Evolutionary conservation across 352 stramenopile genomes (phyloP).

Genomic region (Thraustochytrium sp.): DNA sequence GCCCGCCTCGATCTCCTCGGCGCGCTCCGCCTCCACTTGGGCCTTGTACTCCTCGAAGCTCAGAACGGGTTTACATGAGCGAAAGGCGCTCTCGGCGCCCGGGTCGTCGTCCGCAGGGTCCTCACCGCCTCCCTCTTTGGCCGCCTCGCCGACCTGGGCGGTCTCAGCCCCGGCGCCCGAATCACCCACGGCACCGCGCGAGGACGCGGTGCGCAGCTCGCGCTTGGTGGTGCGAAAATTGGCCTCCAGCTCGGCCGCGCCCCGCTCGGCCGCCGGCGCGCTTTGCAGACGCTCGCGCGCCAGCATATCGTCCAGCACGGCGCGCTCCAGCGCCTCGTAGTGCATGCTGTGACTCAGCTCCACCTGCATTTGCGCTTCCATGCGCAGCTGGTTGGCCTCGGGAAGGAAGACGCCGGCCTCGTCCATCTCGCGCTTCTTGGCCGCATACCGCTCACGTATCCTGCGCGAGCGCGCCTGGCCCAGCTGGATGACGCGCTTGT

Average conservation of each 20-base stretch:
- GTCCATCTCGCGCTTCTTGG: background rate
- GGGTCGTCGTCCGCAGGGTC: background rate
- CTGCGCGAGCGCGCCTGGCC: background rate
- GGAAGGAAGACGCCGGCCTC: background rate
- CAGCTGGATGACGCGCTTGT: background rate
- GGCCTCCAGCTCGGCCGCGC: background rate
- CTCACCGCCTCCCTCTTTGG: background rate
- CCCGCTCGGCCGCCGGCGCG: background rate
- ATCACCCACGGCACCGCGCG: no score
- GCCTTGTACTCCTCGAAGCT: conserved; percentile 1
- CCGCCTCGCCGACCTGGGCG: no score
- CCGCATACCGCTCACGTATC: background rate
- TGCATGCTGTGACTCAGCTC: background rate
- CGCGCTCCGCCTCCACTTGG: background rate
- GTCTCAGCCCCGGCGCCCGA: no score
- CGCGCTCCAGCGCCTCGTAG: background rate
- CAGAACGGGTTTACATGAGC: background rate
- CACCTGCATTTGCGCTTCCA: background rate
- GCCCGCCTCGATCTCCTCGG: background rate
- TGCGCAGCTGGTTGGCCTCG: conserved; percentile 13
- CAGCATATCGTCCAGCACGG: conserved; percentile 17
- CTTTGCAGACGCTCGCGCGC: background rate
- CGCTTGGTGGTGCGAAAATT: background rate
- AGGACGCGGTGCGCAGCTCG: no score
- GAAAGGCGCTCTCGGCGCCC: background rate